A percentile compares a stretch with the other conserved stretches of the same genome.
These are phyloP conservation scores for Monilinia aucupariae DNA, from an alignment of 2,329 filamentous ascomycete species.

Conservation along the genomic window DNA sequence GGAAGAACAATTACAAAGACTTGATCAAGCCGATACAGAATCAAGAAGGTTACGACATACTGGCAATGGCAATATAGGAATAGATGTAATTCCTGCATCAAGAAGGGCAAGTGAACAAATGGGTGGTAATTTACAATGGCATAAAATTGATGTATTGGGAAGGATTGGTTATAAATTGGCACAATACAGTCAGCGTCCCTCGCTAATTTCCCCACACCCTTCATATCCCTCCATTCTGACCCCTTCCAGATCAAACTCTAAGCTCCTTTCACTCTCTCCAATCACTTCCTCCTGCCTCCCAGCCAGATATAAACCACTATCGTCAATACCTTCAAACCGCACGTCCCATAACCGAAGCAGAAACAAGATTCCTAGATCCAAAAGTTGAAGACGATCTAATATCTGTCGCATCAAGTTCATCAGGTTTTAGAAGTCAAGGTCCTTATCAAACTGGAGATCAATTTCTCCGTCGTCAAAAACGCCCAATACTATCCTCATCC, in stretches of 20 bases:
- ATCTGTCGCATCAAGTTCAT: slow-evolving; percentile 25
- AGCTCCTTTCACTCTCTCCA: slow-evolving; percentile 52
- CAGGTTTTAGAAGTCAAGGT: neutral
- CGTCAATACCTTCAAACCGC: slow-evolving; percentile 51
- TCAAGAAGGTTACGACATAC: slow-evolving; percentile 23
- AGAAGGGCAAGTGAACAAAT: slow-evolving; percentile 48
- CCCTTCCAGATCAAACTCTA: slow-evolving; percentile 49
- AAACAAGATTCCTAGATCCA: slow-evolving; percentile 39
- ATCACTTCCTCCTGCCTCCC: slow-evolving; percentile 44
- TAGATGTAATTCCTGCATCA: slow-evolving; percentile 51
- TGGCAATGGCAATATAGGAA: slow-evolving; percentile 8
- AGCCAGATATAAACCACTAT: slow-evolving; percentile 48
- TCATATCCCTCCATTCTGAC: neutral
- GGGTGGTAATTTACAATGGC: slow-evolving; percentile 53
- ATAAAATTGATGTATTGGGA: slow-evolving; percentile 55
- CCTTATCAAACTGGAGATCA: slow-evolving; percentile 14
- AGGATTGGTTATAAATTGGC: slow-evolving; percentile 60
- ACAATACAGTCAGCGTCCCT: slow-evolving; percentile 56
- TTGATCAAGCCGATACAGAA: slow-evolving; percentile 58
- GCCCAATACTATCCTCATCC: slow-evolving; percentile 1
- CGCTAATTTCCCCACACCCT: neutral
- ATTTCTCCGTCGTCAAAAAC: slow-evolving; percentile 15
- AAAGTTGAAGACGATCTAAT: slow-evolving; percentile 30
- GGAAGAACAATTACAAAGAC: slow-evolving; percentile 66
- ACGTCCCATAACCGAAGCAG: slow-evolving; percentile 51